These are phyloP conservation scores for Xylariaceae sp. DNA, from an alignment of 2,329 filamentous ascomycete species.

Conservation along the genomic window DNA sequence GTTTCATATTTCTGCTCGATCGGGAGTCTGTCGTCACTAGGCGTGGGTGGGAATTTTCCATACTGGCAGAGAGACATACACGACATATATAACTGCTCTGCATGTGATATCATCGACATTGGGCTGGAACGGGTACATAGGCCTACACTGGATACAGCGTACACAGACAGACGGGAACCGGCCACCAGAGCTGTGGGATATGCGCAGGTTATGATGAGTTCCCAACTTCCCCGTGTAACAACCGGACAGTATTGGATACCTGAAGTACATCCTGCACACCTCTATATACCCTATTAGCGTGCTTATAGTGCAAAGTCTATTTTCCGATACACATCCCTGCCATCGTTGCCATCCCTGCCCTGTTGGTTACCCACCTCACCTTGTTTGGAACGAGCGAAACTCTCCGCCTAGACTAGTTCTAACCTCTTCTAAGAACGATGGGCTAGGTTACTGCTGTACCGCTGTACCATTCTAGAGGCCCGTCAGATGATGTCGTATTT, in stretches of 20 bases:
- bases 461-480: no score
- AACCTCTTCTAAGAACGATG: background rate
- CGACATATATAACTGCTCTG: background rate
- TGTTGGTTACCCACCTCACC: constrained; percentile 2
- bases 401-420: background rate
- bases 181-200: no score
- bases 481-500: background rate
- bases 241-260: background rate
- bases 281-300: constrained; percentile 9
- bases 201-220: no score
- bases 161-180: no score
- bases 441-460: no score
- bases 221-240: no score
- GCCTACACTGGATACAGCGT: no score
- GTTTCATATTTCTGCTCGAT: no score
- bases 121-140: no score
- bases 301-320: constrained; percentile 24
- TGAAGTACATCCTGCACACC: background rate
- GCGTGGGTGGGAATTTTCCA: background rate
- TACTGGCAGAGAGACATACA: no score
- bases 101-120: constrained; percentile 6
- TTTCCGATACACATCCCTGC: constrained; percentile 3
- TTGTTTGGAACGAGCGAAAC: constrained; percentile 1
- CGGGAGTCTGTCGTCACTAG: background rate
- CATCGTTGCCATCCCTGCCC: constrained; percentile 14